A percentile compares a stretch with the other conserved stretches of the same genome.
These are phyloP conservation scores for Leptosphaerulina australis DNA, from an alignment of 2,329 filamentous ascomycete genomes.

Conservation along the genomic window DNA sequence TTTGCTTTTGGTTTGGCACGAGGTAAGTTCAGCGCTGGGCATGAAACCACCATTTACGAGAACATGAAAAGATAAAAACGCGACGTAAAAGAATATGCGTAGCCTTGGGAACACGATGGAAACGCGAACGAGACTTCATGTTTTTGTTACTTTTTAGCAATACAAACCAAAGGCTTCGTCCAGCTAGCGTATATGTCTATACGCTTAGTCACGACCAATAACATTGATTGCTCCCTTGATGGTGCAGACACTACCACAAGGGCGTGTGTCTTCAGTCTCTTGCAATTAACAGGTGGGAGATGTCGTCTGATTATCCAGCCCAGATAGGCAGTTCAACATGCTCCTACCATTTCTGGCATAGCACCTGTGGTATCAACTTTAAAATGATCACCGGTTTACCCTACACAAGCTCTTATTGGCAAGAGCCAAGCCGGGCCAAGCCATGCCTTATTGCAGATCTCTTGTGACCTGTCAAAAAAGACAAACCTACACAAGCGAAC, in stretches of 20 bases:
- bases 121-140: neutral
- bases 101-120: neutral
- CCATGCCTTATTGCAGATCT: neutral
- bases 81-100: neutral
- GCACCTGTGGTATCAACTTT: neutral
- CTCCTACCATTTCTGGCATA: neutral
- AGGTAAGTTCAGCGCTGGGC: slow-evolving; percentile 7
- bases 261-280: too few relatives aligned
- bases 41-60: neutral
- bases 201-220: too few relatives aligned
- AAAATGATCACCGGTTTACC: neutral
- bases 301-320: neutral
- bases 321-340: neutral
- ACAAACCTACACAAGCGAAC: too few relatives aligned
- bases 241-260: too few relatives aligned
- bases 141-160: neutral
- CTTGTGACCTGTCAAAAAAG: neutral
- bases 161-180: too few relatives aligned
- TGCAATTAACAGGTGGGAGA: too few relatives aligned
- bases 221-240: too few relatives aligned
- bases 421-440: neutral
- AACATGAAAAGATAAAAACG: neutral
- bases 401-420: neutral
- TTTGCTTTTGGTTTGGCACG: neutral
- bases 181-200: too few relatives aligned